Evolutionary conservation across 2,329 filamentous ascomycete species (phyloP).

Genomic region (Trichoderma atroviride): DNA sequence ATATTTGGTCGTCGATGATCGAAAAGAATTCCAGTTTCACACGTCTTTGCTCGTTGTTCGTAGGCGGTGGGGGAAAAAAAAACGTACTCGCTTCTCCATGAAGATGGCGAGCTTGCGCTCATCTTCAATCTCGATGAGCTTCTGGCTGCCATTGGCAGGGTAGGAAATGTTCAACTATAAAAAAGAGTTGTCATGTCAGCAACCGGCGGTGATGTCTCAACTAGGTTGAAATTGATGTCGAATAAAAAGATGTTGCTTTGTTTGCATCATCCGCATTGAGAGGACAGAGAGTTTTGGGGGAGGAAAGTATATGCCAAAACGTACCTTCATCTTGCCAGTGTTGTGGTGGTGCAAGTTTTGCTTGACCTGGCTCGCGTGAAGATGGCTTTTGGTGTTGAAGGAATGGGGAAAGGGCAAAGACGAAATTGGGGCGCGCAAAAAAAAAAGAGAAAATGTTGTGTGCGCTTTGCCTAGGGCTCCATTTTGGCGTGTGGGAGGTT

Average conservation of each 20-base stretch:
- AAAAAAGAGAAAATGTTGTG: constrained; percentile 45
- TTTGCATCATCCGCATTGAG: neutral
- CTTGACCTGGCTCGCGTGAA: constrained; percentile 47
- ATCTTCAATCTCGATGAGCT: constrained; percentile 98
- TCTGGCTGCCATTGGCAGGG: constrained; percentile 99
- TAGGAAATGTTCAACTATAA: constrained; percentile 69
- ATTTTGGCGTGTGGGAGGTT: constrained; percentile 31
- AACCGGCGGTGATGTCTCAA: neutral
- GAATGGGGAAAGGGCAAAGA: constrained; percentile 31
- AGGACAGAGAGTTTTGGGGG: too few species aligned
- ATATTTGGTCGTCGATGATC: constrained; percentile 23
- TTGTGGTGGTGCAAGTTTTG: constrained; percentile 49
- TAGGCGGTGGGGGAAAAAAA: constrained; percentile 16
- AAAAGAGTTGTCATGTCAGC: constrained; percentile 38
- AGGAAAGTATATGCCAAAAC: constrained; percentile 25
- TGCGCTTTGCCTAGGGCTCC: constrained; percentile 43
- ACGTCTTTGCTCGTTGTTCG: constrained; percentile 15
- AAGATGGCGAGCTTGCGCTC: constrained; percentile 98
- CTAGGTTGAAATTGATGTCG: neutral
- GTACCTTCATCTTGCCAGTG: constrained; percentile 54
- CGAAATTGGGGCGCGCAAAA: constrained; percentile 45
- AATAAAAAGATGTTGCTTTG: too few species aligned
- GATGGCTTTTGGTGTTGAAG: constrained; percentile 40
- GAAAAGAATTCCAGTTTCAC: neutral
- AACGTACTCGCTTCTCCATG: constrained; percentile 92